These are phyloP conservation scores for Sequoiadendron giganteum DNA, from an alignment of 75 land plant genomes.

Conservation along the genomic window DNA sequence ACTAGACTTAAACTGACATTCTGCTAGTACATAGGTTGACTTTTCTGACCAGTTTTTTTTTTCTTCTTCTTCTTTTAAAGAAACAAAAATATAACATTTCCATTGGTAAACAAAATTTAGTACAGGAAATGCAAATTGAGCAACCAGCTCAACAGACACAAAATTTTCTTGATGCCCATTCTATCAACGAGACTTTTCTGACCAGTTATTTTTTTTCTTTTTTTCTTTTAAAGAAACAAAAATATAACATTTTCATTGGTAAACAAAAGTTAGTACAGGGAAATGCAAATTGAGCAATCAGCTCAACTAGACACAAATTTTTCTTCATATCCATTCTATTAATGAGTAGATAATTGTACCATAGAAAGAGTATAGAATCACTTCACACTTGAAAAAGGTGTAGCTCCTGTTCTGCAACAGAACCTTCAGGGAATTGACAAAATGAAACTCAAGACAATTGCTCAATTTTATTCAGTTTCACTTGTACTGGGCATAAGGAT, in stretches of 20 bases:
- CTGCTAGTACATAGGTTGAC: too few species aligned
- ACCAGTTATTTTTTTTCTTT: too few species aligned
- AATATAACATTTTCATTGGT: neutral
- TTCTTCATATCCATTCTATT: neutral
- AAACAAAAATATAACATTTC: neutral
- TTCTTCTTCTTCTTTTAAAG: too few species aligned
- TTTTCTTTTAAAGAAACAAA: neutral
- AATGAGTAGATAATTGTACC: neutral
- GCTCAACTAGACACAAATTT: neutral
- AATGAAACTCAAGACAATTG: neutral
- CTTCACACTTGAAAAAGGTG: neutral
- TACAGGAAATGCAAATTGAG: neutral
- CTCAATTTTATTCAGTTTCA: neutral
- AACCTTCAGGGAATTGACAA: neutral
- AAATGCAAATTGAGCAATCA: neutral
- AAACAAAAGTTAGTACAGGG: neutral
- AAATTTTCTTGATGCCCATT: too few species aligned
- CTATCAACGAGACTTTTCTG: too few species aligned
- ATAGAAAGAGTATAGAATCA: too few species aligned
- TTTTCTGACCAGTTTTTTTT: too few species aligned
- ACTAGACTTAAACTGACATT: too few species aligned
- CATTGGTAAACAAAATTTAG: neutral
- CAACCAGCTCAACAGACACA: neutral
- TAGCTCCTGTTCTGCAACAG: neutral
- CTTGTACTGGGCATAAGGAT: conserved; percentile 9